Evolutionary conservation across 495 filamentous ascomycete genomes (phyloP).

Genomic region (Elaphomyces granulatus): DNA sequence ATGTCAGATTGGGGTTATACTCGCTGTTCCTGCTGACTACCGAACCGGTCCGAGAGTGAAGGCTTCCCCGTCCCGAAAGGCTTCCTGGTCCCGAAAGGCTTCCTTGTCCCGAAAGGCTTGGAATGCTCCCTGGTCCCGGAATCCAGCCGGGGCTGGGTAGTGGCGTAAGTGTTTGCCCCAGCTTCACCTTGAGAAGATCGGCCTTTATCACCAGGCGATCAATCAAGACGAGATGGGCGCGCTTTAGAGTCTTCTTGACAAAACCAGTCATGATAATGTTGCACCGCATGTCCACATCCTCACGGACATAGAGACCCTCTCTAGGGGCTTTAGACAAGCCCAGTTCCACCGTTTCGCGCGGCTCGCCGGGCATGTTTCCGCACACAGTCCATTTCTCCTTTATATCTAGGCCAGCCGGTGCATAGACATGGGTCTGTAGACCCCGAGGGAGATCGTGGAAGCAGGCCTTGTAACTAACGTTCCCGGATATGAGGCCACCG

Average conservation of each 20-base stretch:
- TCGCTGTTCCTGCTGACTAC: too few species aligned
- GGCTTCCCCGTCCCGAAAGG: too few species aligned
- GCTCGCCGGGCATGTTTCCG: constrained; percentile 50
- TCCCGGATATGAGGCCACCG: constrained; percentile 44
- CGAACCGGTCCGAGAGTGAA: too few species aligned
- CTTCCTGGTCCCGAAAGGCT: too few species aligned
- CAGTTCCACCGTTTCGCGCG: constrained; percentile 40
- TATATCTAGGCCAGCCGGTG: constrained; percentile 53
- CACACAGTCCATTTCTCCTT: constrained; percentile 48
- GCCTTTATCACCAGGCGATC: constrained; percentile 49
- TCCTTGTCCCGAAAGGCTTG: too few species aligned
- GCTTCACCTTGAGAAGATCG: too few species aligned
- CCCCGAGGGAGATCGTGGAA: constrained; percentile 57
- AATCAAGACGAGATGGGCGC: constrained; percentile 50
- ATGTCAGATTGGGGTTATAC: too few species aligned
- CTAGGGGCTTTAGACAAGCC: constrained; percentile 32
- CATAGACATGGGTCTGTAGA: constrained; percentile 61
- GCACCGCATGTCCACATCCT: constrained; percentile 65
- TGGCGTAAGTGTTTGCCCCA: too few species aligned
- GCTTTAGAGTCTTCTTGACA: constrained; percentile 62
- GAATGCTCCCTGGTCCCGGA: too few species aligned
- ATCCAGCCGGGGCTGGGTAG: too few species aligned
- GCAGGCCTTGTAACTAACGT: constrained; percentile 57
- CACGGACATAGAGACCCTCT: constrained; percentile 55
- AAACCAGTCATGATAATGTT: constrained; percentile 57